phyloP scores from a whole-genome alignment of 2,329 filamentous ascomycete genomes.

The Mycocentrospora acerina region DNA sequence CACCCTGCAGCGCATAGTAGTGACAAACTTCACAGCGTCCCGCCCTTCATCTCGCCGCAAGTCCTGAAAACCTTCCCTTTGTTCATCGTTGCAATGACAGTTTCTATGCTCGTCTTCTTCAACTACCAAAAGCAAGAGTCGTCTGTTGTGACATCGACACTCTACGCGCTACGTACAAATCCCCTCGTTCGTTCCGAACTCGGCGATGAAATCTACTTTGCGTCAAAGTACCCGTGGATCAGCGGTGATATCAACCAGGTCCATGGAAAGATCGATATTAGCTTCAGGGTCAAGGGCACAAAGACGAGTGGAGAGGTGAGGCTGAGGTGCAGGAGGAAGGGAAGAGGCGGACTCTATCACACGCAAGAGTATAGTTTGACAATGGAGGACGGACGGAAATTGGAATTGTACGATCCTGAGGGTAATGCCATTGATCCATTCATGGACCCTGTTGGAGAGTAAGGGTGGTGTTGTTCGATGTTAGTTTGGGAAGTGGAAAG shows the following conservation, averaged over 20 bases:
- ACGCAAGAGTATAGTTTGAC: slow-evolving; percentile 89
- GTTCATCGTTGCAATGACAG: slow-evolving; percentile 71
- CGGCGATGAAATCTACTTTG: slow-evolving; percentile 67
- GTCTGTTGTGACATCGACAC: slow-evolving; percentile 75
- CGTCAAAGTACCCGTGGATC: slow-evolving; percentile 52
- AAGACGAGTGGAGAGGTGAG: slow-evolving; percentile 70
- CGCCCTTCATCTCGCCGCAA: slow-evolving; percentile 36
- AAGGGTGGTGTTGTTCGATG: slow-evolving; percentile 8
- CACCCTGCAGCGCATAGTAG: slow-evolving; percentile 6
- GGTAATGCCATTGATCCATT: slow-evolving; percentile 64
- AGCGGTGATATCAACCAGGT: slow-evolving; percentile 81
- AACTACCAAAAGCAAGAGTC: slow-evolving; percentile 98
- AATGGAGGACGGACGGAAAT: slow-evolving; percentile 63
- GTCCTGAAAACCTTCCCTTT: slow-evolving; percentile 69
- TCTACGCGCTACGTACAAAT: slow-evolving; percentile 88
- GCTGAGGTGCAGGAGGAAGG: slow-evolving; percentile 74
- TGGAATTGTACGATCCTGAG: slow-evolving; percentile 73
- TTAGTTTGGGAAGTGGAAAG: neutral
- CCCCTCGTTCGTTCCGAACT: slow-evolving; percentile 71
- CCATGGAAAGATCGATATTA: slow-evolving; percentile 85
- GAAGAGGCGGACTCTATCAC: slow-evolving; percentile 72
- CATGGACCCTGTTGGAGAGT: slow-evolving; percentile 31
- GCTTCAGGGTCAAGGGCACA: slow-evolving; percentile 82
- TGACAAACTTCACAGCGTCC: slow-evolving; percentile 20
- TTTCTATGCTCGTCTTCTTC: slow-evolving; percentile 84